Evolutionary conservation across 768 basidiomycete species (phyloP).

Genomic region (Lentinula raphanica): DNA sequence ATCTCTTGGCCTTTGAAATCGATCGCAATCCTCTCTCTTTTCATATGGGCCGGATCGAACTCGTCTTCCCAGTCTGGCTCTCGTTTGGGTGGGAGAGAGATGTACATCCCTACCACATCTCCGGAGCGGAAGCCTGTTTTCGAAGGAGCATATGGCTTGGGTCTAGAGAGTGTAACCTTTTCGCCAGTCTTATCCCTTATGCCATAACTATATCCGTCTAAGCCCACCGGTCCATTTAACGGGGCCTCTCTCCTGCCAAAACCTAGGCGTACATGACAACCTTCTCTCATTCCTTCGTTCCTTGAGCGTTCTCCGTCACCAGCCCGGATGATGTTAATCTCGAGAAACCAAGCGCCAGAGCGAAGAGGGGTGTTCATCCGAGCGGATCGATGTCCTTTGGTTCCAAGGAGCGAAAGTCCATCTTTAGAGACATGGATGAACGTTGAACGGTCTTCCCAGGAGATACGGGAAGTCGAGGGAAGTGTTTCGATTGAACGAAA

Average conservation of each 20-base stretch:
- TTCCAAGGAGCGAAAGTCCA: constrained; percentile 69
- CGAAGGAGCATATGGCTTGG: constrained; percentile 71
- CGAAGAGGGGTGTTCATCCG: constrained; percentile 86
- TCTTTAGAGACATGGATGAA: constrained; percentile 78
- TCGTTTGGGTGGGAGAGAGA: constrained; percentile 72
- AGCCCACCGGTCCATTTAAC: constrained; percentile 87
- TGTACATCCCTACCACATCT: constrained; percentile 91
- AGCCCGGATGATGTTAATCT: constrained; percentile 74
- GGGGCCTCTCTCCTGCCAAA: constrained; percentile 91
- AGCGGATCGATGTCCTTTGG: constrained; percentile 87
- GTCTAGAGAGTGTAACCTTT: constrained; percentile 80
- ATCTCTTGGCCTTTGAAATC: constrained; percentile 96
- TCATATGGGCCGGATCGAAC: constrained; percentile 76
- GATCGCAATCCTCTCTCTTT: constrained; percentile 88
- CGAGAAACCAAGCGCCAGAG: constrained; percentile 92
- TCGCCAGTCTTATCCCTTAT: constrained; percentile 90
- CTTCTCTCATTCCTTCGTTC: constrained; percentile 49
- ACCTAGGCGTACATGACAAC: constrained; percentile 83
- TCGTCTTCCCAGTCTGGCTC: constrained; percentile 56
- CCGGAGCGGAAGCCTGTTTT: constrained; percentile 65
- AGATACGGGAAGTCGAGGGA: constrained; percentile 65
- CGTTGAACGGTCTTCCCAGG: constrained; percentile 88
- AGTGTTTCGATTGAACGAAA: constrained; percentile 80
- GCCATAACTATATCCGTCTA: constrained; percentile 93
- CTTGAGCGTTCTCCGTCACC: constrained; percentile 58